phyloP scores from a whole-genome alignment of 257 asterid genomes.

The Osmanthus fragrans region DNA sequence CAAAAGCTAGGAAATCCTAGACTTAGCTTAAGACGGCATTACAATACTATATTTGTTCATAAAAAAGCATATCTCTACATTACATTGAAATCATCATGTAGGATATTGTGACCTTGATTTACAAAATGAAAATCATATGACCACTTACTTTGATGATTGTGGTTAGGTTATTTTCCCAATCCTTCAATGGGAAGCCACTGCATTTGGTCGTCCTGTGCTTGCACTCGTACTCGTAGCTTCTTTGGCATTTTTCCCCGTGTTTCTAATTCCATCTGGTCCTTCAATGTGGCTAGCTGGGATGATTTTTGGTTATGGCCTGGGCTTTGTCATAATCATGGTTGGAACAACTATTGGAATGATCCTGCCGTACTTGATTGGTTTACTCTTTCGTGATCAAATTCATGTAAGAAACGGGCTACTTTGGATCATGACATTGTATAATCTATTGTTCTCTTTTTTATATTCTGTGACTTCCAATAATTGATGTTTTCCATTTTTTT shows the following conservation, averaged over 20 bases:
- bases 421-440: background rate
- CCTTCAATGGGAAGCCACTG: slow-evolving; percentile 90
- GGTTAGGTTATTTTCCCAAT: slow-evolving; percentile 72
- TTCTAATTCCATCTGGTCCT: slow-evolving; percentile 90
- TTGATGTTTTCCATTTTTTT: background rate
- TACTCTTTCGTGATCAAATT: slow-evolving; percentile 71
- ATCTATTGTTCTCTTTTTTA: background rate
- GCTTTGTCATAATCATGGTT: slow-evolving; percentile 80
- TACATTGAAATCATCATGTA: background rate
- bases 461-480: background rate
- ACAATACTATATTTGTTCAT: background rate
- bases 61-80: background rate
- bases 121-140: slow-evolving; percentile 21
- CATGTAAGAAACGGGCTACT: slow-evolving; percentile 54
- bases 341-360: slow-evolving; percentile 90
- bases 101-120: background rate
- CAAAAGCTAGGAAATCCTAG: background rate
- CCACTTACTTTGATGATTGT: slow-evolving; percentile 32
- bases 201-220: slow-evolving; percentile 81
- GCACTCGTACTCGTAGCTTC: slow-evolving; percentile 80
- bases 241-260: slow-evolving; percentile 77
- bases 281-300: slow-evolving; percentile 99
- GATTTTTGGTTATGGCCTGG: slow-evolving; percentile 92
- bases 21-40: background rate
- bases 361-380: slow-evolving; percentile 75